These are phyloP conservation scores for Volvariella volvacea DNA, from an alignment of 1,284 basidiomycete genomes.

Conservation along the genomic window DNA sequence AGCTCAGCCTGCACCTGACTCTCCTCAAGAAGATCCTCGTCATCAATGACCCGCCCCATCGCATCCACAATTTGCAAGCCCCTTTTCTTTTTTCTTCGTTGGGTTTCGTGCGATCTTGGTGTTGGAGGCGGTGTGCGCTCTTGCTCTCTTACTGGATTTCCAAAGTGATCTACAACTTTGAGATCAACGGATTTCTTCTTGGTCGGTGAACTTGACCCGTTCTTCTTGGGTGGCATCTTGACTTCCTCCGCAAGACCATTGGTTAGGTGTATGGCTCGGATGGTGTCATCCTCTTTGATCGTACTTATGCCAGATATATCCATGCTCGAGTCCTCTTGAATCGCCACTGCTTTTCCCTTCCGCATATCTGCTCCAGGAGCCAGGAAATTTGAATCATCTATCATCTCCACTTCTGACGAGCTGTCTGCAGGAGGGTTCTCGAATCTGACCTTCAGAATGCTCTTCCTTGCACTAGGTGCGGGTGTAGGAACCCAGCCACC, in stretches of 20 bases:
- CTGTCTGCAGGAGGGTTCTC: conserved; percentile 22
- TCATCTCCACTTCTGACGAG: too few relatives aligned
- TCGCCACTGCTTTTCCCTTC: too few relatives aligned
- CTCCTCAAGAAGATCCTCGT: conserved; percentile 16
- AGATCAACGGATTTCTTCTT: too few relatives aligned
- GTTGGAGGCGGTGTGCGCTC: conserved; percentile 16
- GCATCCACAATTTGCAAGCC: conserved; percentile 58
- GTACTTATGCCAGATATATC: too few relatives aligned
- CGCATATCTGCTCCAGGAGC: too few relatives aligned
- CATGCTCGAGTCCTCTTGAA: too few relatives aligned
- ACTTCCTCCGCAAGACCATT: conserved; percentile 2
- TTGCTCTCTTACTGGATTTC: conserved; percentile 5
- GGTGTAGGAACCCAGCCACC: conserved; percentile 66
- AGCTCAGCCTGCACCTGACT: conserved; percentile 16
- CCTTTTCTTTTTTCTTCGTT: conserved; percentile 22
- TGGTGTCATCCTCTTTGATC: too few relatives aligned
- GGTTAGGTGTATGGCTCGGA: not conserved
- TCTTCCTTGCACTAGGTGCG: conserved; percentile 36
- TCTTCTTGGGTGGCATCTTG: conserved; percentile 3
- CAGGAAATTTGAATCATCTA: too few relatives aligned
- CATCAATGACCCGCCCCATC: conserved; percentile 53
- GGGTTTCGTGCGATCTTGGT: conserved; percentile 14
- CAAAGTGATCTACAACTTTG: too few relatives aligned
- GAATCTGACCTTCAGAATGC: conserved; percentile 56
- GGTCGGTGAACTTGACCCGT: too few relatives aligned